Percentiles rank a stretch among this genome's conserved stretches.
Evolutionary conservation across 2,329 filamentous ascomycete genomes (phyloP).

Genomic region (Cordyceps pruinosa): DNA sequence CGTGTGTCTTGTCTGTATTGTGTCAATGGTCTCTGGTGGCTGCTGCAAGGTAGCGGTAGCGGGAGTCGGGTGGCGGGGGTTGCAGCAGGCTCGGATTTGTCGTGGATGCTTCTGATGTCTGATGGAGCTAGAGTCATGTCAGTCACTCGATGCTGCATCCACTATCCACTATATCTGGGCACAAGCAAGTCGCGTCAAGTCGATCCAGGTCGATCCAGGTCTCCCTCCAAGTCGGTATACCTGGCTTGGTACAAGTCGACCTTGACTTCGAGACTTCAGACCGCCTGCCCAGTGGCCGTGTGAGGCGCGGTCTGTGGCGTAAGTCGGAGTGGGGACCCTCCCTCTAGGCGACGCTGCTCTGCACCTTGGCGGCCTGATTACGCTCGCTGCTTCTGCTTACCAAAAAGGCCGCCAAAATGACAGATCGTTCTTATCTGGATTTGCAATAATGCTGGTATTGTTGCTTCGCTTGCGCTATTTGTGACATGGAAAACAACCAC

Average conservation of each 20-base stretch:
- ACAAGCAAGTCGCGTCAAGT: neutral
- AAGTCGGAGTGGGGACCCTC: neutral
- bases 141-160: neutral
- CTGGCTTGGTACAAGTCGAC: neutral
- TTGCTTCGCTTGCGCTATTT: conserved; percentile 2
- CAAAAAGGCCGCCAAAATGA: neutral
- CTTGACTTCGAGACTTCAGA: neutral
- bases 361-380: neutral
- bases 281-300: neutral
- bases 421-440: conserved; percentile 1
- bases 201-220: neutral
- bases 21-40: too few species aligned
- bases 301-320: conserved; percentile 2
- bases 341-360: neutral
- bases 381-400: neutral
- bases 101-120: neutral
- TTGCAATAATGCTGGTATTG: neutral
- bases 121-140: neutral
- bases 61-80: neutral
- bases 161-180: neutral
- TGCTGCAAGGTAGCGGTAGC: neutral
- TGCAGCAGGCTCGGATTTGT: neutral
- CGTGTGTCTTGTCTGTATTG: too few species aligned
- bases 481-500: neutral
- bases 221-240: neutral